phyloP scores from a whole-genome alignment of 208 protist species.

The Wallacemonas collosoma region DNA sequence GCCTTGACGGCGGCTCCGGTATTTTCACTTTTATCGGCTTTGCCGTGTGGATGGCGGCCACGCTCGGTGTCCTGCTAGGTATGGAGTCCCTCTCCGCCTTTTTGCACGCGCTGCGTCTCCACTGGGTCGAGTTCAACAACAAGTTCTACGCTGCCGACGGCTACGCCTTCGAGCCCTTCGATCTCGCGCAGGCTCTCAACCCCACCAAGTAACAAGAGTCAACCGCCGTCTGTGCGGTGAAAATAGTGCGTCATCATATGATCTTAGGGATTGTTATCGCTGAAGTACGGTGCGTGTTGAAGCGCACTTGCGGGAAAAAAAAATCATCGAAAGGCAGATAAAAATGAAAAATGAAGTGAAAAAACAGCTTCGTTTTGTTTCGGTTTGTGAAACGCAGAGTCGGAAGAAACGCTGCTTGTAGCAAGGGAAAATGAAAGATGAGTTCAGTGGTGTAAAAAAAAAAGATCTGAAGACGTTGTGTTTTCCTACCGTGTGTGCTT shows the following conservation, averaged over 20 bases:
- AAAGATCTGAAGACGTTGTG: not conserved
- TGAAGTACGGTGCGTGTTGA: no score
- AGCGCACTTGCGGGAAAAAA: conserved; percentile 25
- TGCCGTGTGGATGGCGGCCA: conserved; percentile 93
- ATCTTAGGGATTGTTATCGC: no score
- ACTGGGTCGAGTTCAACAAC: conserved; percentile 98
- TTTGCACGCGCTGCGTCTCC: conserved; percentile 98
- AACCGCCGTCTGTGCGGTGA: not conserved
- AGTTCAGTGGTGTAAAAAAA: not conserved
- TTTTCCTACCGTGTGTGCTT: not conserved
- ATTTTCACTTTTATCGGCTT: conserved; percentile 93
- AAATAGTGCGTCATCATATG: no score
- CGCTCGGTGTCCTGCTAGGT: conserved; percentile 96
- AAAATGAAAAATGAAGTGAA: not conserved
- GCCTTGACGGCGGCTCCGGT: conserved; percentile 55
- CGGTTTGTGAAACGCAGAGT: no score
- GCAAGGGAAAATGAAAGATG: not conserved
- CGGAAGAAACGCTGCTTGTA: no score
- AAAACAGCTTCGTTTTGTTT: not conserved
- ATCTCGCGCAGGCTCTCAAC: conserved; percentile 69
- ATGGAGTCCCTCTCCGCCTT: conserved; percentile 99
- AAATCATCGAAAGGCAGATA: not conserved
- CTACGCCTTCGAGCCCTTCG: conserved; percentile 90
- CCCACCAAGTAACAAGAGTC: not conserved
- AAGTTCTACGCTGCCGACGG: conserved; percentile 98